Base-by-base conservation (phyloP, 805 yeast species). In the Candida pini region DNA sequence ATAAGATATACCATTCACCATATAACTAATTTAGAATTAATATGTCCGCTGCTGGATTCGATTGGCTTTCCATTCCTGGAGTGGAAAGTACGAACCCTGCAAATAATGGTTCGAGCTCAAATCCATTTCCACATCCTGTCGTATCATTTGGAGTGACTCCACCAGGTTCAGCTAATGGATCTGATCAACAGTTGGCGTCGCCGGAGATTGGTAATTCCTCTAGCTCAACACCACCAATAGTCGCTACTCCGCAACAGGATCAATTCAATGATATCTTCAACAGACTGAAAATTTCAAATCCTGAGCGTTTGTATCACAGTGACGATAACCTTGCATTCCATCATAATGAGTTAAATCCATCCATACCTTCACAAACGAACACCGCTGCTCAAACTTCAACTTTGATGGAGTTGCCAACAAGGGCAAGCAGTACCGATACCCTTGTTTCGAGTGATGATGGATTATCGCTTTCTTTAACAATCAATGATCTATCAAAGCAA, bases 401-500 rank as follows among this genome's bases (percentile, higher is more conserved):
- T 10, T 19, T 17, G 6, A 28, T 13, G 9, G 35, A 28, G 10
- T 10, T 33, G n/a, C 28, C 25, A 12, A 28, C 37, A 1, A 43
- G 41, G 12, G 43, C 60, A 2, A 51, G 47, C 20, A 56, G 61
- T 24, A 45, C 54, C 12, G 60, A 56, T 25, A 48, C 54, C 2
- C 36, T 54, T 6, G 36, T 43, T 13, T 35, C 38, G 1, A 47
- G 47, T 14, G 66, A 62, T 26, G 75, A 72, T 30, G 41, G 62
- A 9, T 69, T 78, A 2, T 86, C 89, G 0, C 57, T 83, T 33
- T 74, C 87, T 2, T 60, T 84, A n/a, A 66, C 79, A 2, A 70
- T 75, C 1, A 73, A 70, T 30, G 86, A 86, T 38, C 68, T 90
- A 30, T 73, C 95, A 0, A 69, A 70, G 14, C 83, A 81, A 37